These are phyloP conservation scores for Syncephalastrum contaminatum DNA, from an alignment of 371 early-diverging fungal genomes.

Conservation along the genomic window DNA sequence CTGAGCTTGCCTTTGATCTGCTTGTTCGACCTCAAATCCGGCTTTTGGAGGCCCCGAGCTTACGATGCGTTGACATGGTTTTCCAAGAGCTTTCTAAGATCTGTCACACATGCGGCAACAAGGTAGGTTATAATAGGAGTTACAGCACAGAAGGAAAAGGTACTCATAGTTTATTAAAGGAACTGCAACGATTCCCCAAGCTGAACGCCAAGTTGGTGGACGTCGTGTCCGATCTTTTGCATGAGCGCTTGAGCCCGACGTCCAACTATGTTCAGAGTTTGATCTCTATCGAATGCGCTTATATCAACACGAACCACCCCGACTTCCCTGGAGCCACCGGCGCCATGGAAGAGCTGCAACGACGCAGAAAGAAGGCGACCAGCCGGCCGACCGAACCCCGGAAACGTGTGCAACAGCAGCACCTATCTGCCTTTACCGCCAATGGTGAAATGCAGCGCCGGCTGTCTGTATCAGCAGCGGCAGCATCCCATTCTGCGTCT, in stretches of 20 bases:
- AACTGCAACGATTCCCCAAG: slow-evolving; percentile 74
- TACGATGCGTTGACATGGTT: slow-evolving; percentile 83
- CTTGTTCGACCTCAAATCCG: slow-evolving; percentile 85
- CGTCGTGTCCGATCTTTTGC: slow-evolving; percentile 77
- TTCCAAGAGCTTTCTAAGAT: slow-evolving; percentile 90
- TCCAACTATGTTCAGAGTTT: slow-evolving; percentile 75
- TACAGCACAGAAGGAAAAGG: neutral
- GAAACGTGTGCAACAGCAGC: neutral
- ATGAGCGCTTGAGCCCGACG: slow-evolving; percentile 75
- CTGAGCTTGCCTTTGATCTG: slow-evolving; percentile 89
- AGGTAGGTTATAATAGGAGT: slow-evolving; percentile 32
- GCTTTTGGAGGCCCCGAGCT: slow-evolving; percentile 79
- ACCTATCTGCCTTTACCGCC: neutral
- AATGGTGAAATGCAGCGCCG: slow-evolving; percentile 8
- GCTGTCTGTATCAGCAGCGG: slow-evolving; percentile 1
- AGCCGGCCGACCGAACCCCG: too few species aligned
- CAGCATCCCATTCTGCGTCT: slow-evolving; percentile 4
- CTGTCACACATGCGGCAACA: slow-evolving; percentile 83
- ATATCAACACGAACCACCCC: slow-evolving; percentile 93
- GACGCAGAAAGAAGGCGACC: slow-evolving; percentile 9
- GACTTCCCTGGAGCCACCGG: slow-evolving; percentile 85
- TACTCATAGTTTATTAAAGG: slow-evolving; percentile 22
- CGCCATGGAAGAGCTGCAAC: slow-evolving; percentile 63
- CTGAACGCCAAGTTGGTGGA: slow-evolving; percentile 76
- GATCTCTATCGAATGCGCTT: slow-evolving; percentile 84